Percentiles rank a stretch among this genome's conserved stretches.
Evolutionary conservation across 2,329 filamentous ascomycete genomes (phyloP).

Genomic region (Aspergillus niger): DNA sequence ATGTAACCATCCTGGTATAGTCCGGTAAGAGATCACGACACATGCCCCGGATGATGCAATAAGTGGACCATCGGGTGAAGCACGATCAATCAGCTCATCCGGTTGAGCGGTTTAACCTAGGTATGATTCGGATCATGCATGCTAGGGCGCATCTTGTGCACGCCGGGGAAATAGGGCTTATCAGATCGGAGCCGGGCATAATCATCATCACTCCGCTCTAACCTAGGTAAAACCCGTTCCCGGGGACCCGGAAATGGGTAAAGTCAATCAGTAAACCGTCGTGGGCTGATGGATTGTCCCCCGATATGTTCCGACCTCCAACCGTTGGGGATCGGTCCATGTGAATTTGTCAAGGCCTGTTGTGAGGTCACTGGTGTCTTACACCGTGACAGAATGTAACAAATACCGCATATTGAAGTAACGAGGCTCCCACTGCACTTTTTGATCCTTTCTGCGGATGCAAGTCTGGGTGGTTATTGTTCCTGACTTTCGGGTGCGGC

Average conservation of each 20-base stretch:
- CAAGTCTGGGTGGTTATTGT: not conserved
- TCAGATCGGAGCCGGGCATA: not conserved
- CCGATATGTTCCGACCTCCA: not conserved
- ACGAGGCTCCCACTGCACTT: not conserved
- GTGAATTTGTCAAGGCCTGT: not conserved
- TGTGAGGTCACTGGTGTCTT: not conserved
- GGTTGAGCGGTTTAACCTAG: not conserved
- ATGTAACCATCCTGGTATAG: not conserved
- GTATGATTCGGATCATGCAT: not conserved
- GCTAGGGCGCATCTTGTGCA: not conserved
- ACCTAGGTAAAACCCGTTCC: not conserved
- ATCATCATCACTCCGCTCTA: conserved; percentile 3
- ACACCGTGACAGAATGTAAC: not conserved
- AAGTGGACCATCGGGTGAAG: not conserved
- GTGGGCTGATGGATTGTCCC: not conserved
- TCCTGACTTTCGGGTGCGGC: not conserved
- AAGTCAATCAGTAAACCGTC: not conserved
- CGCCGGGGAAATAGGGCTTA: not conserved
- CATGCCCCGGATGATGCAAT: not conserved
- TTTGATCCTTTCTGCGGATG: not conserved
- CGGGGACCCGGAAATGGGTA: not conserved
- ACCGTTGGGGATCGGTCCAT: not conserved
- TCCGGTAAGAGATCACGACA: not conserved
- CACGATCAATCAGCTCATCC: not conserved
- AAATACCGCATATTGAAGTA: not conserved